Base-by-base conservation (phyloP, 441 rosid species). In the Croton laevigatus region DNA sequence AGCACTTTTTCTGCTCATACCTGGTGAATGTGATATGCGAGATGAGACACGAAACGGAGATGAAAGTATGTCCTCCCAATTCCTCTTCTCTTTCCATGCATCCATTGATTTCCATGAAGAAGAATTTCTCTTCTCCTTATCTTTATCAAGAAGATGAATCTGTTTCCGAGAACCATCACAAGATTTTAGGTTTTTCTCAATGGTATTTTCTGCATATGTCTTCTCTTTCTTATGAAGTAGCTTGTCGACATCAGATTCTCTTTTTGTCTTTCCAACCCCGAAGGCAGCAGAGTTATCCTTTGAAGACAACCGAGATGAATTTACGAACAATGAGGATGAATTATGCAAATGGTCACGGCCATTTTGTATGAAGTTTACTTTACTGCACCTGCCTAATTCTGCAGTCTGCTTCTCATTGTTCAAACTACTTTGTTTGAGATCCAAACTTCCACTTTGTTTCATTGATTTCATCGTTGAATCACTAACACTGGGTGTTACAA, bases 21-120 rank as follows among this genome's bases (percentile, higher is more conserved):
- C 87, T 6, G 96, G 96, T 4, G 88, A 88, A 81, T 85, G 85
- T 54, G 90, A 86, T 68, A 82, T 68, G 13, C 91, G 90, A 37
- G 91, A 85, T 52, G 96, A 88, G 74, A 67, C 73, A 62, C 87
- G 87, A 70, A 76, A 88, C 69, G 93, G 90, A 68, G 96, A 84
- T 46, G 89, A 79, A 72, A 90, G 90, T 79, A 88, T 84, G 67
- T 87, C 96, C 78, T 85, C 89, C 96, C 91, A 90, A 55, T 88
- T 88, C 74, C 96, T 87, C 81, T 84, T 90, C 82, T 90, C 93
- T 79, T 85, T 90, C 96, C 96, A 88, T 49, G 91, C 96, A 84
- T 90, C 86, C 90, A 90, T 82, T 66, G 88, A 82, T 76, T 83
- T 88, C 89, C 87, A 72, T 73, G 90, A 68, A 77, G 75, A 70